Base-by-base conservation (phyloP, 192 early-diverging fungal genomes). In the Haplosporangium gracile region DNA sequence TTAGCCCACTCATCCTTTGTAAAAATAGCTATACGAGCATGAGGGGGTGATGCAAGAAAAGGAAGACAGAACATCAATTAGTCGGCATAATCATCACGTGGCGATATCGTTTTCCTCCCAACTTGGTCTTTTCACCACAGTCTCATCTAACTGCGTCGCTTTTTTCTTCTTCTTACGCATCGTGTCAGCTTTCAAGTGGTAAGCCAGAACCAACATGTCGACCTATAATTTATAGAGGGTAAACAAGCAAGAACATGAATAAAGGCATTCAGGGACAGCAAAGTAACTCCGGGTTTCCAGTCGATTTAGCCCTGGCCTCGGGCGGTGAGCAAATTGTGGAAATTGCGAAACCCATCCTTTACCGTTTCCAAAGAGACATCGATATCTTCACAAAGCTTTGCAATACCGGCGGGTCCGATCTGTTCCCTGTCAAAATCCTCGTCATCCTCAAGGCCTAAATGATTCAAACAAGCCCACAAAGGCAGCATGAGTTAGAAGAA, bases 1-100 rank as follows among this genome's bases (percentile, higher is more conserved):
- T 77, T 81, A 24, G 47, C 47, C 84, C 84, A 86, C 53, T 86
- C 81, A 32, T 89, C 89, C 70, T 90, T 89, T 29, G 89, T 89
- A 76, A 92, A 92, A 26, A 92, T 85, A 29, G 87, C 89, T 78
- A 65, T 24, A n/a, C 43, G 51, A 24, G 29, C 39, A 81, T 39
- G 47, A 26, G 34, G 70, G 1, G 55, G 39, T 45, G 43, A 26
- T 60, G 42, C 43, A 55, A 45, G 22, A 40, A 47, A 72, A 13
- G 70, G 15, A 45, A 72, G 49, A 29, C 22, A 9, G 13, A n/a
- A 43, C 24, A 72, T 5, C 39, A 39, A 39, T 68, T 43, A 68
- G 16, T 42, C 42, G 29, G 53, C 39, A 77, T 20, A 63, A 63
- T 32, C 34, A 69, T 42, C 69, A 70, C 69, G 39, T 40, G 69